Conservation (phyloP, 441 rosid genomes). For the Erodium chrysanthum region DNA sequence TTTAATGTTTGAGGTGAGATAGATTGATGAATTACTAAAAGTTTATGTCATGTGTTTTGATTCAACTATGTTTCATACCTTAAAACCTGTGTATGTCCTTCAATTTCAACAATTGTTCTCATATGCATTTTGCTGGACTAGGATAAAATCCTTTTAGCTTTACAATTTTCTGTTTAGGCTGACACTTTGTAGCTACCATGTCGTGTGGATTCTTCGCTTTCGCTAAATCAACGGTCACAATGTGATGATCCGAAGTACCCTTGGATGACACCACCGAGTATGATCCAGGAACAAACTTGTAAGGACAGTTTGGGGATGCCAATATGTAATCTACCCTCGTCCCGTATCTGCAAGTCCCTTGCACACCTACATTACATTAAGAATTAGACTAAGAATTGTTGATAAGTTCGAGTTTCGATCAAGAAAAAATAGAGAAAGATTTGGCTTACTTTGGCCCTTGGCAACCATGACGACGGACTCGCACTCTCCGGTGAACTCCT, state of each 20-base stretch:
- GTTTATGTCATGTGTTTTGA: too few relatives aligned
- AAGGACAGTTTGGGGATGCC: slow-evolving; percentile 49
- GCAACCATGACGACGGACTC: not conserved
- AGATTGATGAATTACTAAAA: too few relatives aligned
- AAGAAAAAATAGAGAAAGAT: not conserved
- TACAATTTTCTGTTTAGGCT: slow-evolving; percentile 29
- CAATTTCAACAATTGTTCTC: not conserved
- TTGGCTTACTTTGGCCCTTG: not conserved
- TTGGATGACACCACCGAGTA: slow-evolving; percentile 79
- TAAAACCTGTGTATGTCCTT: not conserved
- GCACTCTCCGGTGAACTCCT: not conserved
- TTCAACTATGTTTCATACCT: not conserved
- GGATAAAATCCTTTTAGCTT: slow-evolving; percentile 16
- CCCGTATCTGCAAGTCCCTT: slow-evolving; percentile 73
- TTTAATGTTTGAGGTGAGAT: too few relatives aligned
- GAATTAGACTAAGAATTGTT: too few relatives aligned
- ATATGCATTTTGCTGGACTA: not conserved
- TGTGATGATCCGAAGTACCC: slow-evolving; percentile 92
- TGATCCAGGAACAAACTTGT: slow-evolving; percentile 60
- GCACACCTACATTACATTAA: slow-evolving; percentile 36
- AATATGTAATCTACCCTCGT: slow-evolving; percentile 70
- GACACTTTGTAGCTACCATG: slow-evolving; percentile 17
- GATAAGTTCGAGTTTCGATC: not conserved
- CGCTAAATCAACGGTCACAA: slow-evolving; percentile 59
- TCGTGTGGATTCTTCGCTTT: slow-evolving; percentile 24